Percentiles rank a stretch among this genome's conserved stretches.
phyloP scores from a whole-genome alignment of 2,329 filamentous ascomycete species.

The Colletotrichum caudatum region DNA sequence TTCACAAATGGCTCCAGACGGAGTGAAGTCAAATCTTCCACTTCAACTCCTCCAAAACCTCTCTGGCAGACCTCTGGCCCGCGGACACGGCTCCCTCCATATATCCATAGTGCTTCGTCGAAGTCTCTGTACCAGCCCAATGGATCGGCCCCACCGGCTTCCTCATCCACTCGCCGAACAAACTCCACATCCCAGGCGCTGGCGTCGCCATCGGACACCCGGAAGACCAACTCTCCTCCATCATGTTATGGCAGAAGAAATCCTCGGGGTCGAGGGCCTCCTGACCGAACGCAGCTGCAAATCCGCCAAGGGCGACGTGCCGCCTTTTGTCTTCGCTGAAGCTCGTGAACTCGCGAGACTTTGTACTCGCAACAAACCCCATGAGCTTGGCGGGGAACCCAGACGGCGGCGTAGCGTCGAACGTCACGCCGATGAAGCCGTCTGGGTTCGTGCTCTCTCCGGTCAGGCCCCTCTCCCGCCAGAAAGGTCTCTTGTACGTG shows the following conservation, averaged over 20 bases:
- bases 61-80: constrained; percentile 34
- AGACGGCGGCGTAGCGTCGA: constrained; percentile 29
- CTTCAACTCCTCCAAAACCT: constrained; percentile 35
- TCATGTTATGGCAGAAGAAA: constrained; percentile 40
- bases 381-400: constrained; percentile 30
- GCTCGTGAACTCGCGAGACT: constrained; percentile 33
- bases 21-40: constrained; percentile 27
- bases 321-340: constrained; percentile 35
- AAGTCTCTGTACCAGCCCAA: constrained; percentile 39
- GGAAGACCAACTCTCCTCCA: constrained; percentile 39
- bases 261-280: constrained; percentile 41
- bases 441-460: constrained; percentile 36
- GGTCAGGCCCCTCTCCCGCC: constrained; percentile 35
- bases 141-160: constrained; percentile 37
- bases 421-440: constrained; percentile 29
- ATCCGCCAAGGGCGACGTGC: constrained; percentile 39
- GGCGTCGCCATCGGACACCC: constrained; percentile 39
- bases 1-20: neutral
- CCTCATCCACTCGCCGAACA: constrained; percentile 37
- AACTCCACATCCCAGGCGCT: constrained; percentile 39
- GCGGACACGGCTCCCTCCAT: constrained; percentile 39
- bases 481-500: constrained; percentile 40
- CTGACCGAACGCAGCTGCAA: constrained; percentile 35
- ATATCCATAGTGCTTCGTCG: constrained; percentile 36
- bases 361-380: constrained; percentile 38